phyloP scores from a whole-genome alignment of 2,329 filamentous ascomycete genomes.

The Verticillium longisporum region DNA sequence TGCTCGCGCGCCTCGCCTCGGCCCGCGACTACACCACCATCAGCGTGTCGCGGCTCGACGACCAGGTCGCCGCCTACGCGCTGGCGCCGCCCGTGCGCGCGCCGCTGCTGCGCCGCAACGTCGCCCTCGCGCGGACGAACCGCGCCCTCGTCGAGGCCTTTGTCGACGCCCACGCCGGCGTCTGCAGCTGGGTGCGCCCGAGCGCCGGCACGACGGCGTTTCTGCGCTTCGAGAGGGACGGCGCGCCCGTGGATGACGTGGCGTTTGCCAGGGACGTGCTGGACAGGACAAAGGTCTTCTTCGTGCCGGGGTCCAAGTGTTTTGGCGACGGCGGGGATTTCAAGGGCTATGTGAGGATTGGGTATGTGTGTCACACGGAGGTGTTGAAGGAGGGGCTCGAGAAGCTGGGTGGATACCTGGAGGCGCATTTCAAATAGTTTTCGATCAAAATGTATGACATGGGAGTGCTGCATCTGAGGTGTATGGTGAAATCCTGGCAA shows the following conservation, averaged over 20 bases:
- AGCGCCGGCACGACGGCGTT: constrained; percentile 76
- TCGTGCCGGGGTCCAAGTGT: constrained; percentile 65
- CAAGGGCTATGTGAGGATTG: constrained; percentile 68
- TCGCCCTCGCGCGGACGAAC: constrained; percentile 62
- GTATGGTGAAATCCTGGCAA: no score
- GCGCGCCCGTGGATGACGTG: constrained; percentile 61
- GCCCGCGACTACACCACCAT: constrained; percentile 82
- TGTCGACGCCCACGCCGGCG: constrained; percentile 54
- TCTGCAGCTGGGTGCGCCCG: constrained; percentile 66
- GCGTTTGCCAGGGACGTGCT: constrained; percentile 63
- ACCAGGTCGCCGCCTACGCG: constrained; percentile 70
- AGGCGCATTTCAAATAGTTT: not conserved
- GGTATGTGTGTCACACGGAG: constrained; percentile 66
- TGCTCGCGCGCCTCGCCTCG: constrained; percentile 57
- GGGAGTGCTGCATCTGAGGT: no score
- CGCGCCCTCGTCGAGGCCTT: constrained; percentile 60
- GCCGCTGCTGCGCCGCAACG: constrained; percentile 47
- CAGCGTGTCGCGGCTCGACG: constrained; percentile 76
- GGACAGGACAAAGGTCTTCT: constrained; percentile 63
- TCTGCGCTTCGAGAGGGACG: constrained; percentile 51
- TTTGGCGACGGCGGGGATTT: constrained; percentile 65
- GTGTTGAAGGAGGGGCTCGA: constrained; percentile 61
- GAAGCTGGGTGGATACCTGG: constrained; percentile 33
- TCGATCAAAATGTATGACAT: no score
- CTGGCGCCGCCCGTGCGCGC: constrained; percentile 42